Evolutionary conservation across 2,329 filamentous ascomycete genomes (phyloP).

Genomic region (Coleophoma crateriformis): DNA sequence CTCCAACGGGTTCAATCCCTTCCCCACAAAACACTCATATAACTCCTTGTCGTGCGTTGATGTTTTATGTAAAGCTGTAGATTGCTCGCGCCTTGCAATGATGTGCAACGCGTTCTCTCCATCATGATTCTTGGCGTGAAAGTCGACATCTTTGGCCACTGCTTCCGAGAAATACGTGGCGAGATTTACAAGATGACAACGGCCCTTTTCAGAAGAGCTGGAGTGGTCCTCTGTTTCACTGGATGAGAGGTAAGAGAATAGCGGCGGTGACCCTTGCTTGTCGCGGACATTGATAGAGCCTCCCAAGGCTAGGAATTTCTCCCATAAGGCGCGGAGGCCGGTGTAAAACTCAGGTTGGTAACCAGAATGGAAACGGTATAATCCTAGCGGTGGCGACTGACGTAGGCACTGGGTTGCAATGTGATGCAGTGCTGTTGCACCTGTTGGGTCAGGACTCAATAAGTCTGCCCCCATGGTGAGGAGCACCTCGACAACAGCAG

Average conservation of each 20-base stretch:
- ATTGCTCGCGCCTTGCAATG: not conserved
- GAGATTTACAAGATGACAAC: slow-evolving; percentile 7
- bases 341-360: slow-evolving; percentile 5
- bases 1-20: slow-evolving; percentile 8
- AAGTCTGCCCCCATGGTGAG: slow-evolving; percentile 4
- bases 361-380: not conserved
- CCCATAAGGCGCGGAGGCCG: slow-evolving; percentile 7
- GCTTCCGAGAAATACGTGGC: slow-evolving; percentile 3
- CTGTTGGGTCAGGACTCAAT: slow-evolving; percentile 6
- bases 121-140: slow-evolving; percentile 8
- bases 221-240: slow-evolving; percentile 1
- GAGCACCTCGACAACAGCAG: not conserved
- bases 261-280: slow-evolving; percentile 7
- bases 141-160: slow-evolving; percentile 3
- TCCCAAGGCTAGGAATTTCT: slow-evolving; percentile 1
- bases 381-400: not conserved
- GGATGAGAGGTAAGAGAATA: slow-evolving; percentile 7
- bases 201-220: slow-evolving; percentile 1
- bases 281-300: slow-evolving; percentile 4
- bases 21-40: slow-evolving; percentile 8
- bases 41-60: slow-evolving; percentile 7
- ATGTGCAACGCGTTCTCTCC: not conserved
- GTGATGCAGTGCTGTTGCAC: slow-evolving; percentile 10
- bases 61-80: not conserved
- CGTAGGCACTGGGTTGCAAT: slow-evolving; percentile 1